Conservation (phyloP, 352 stramenopile species). For the Pythium utonaiense region DNA sequence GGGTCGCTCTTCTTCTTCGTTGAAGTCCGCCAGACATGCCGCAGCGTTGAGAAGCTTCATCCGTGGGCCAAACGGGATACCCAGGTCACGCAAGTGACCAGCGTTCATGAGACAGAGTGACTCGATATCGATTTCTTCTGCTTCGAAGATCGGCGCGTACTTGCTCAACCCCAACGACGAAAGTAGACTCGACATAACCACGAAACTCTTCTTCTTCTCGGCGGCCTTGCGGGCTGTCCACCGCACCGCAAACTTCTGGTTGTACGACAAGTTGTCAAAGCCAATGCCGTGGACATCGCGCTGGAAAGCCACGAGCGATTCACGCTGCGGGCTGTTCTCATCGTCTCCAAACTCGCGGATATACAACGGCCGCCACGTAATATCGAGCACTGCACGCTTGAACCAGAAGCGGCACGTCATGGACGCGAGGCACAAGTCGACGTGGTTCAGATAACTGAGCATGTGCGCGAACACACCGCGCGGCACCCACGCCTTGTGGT, state of each 20-base stretch:
- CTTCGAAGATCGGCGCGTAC: constrained; percentile 82
- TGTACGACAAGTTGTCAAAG: constrained; percentile 82
- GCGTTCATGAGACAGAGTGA: constrained; percentile 86
- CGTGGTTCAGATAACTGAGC: constrained; percentile 85
- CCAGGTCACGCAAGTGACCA: constrained; percentile 74
- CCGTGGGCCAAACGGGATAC: constrained; percentile 77
- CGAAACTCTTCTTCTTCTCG: constrained; percentile 88
- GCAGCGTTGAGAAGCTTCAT: constrained; percentile 86
- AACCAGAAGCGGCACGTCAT: constrained; percentile 88
- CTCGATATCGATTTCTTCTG: constrained; percentile 88
- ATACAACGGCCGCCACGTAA: constrained; percentile 85
- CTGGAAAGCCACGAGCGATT: constrained; percentile 85
- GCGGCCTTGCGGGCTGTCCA: constrained; percentile 77
- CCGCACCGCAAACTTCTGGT: constrained; percentile 83
- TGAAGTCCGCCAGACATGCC: constrained; percentile 78
- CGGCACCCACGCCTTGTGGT: constrained; percentile 83
- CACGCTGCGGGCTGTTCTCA: constrained; percentile 68
- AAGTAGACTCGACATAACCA: constrained; percentile 80
- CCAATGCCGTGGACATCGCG: constrained; percentile 81
- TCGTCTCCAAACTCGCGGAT: constrained; percentile 80
- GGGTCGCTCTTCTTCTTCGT: constrained; percentile 69
- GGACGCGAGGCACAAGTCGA: constrained; percentile 76
- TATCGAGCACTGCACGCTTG: constrained; percentile 79
- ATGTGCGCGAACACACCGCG: constrained; percentile 85
- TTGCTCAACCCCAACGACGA: constrained; percentile 77